Evolutionary conservation across 2,329 filamentous ascomycete species (phyloP), one percentile per base, ranked within the genome.

Genomic region (Claviceps fusiformis): DNA sequence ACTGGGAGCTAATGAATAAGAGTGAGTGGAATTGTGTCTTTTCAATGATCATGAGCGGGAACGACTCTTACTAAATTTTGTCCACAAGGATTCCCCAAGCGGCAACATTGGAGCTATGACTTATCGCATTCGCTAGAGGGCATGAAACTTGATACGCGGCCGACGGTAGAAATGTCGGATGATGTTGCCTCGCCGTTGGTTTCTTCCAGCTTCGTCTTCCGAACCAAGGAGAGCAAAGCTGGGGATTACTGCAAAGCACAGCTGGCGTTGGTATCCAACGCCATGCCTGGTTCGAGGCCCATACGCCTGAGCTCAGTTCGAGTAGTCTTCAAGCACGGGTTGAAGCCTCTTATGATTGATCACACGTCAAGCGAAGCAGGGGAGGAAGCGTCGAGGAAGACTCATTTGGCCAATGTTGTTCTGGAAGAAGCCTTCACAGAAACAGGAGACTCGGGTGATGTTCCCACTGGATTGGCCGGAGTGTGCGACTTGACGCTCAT

Each of bases 1-100:
- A 85, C 62, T 85, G 83, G 79, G 83, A 86, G 62, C 70, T 86
- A 48, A 71, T 85, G 65, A 74, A 80, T 56, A 75, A 68, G 48
- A 73, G 81, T 83, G 68, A 65, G 79, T 72, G 10, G 7, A 35
- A 35, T 9, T 9, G 24, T 47, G 33, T 35, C 29, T n/a, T 51
- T 24, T 31, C 11, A 24, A 10, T 24, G 31, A 1, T 17, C 27
- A 17, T 31, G 45, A 19, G 19, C 19, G 19, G 19, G 19, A 19
- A 19, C 19, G 19, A 19, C 19, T 19, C 19, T 19, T 19, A 19
- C 19, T 19, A 19, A 19, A 19, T 19, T 19, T 19, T 19, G 6
- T 29, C 10, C 17, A 47, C 44, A 19, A 82, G 81, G 69, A 52
- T 85, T 83, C 62, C 71, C 73, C 5, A 73, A 71, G 59, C 75